Evolutionary conservation across 169 alveolate genomes (phyloP).

Genomic region (Eimeria mitis): DNA sequence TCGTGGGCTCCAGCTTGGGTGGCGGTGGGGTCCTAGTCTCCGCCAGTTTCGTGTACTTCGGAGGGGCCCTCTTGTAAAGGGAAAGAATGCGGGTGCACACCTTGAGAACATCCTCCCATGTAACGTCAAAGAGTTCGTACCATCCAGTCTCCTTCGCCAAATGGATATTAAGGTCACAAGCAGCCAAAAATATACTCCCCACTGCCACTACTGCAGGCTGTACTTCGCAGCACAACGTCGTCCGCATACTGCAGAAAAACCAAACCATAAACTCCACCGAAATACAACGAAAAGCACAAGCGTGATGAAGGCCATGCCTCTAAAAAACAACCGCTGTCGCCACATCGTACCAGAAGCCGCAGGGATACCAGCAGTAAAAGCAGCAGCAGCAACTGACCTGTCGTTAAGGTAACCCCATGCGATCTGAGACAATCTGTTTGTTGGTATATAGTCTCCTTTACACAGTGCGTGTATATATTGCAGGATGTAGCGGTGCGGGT

Average conservation of each 20-base stretch:
- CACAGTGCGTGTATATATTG: slow-evolving; percentile 93
- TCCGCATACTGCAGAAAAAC: slow-evolving; percentile 85
- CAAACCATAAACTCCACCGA: not conserved
- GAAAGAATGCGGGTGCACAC: slow-evolving; percentile 86
- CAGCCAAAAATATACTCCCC: slow-evolving; percentile 87
- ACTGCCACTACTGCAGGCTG: slow-evolving; percentile 89
- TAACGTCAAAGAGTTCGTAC: slow-evolving; percentile 87
- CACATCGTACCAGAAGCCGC: not conserved
- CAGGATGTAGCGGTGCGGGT: slow-evolving; percentile 90
- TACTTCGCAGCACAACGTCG: slow-evolving; percentile 88
- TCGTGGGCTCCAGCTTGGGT: not conserved
- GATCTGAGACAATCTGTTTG: slow-evolving; percentile 89
- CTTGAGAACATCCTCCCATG: slow-evolving; percentile 86
- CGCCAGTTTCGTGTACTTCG: slow-evolving; percentile 71
- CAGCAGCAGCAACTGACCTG: slow-evolving; percentile 85
- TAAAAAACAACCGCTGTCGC: not conserved
- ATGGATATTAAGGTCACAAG: slow-evolving; percentile 86
- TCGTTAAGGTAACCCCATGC: slow-evolving; percentile 96
- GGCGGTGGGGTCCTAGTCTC: slow-evolving; percentile 43
- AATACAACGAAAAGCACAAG: not conserved
- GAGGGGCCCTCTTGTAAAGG: slow-evolving; percentile 81
- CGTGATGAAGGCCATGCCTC: not conserved
- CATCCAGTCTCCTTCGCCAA: slow-evolving; percentile 87
- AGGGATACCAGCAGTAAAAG: slow-evolving; percentile 10
- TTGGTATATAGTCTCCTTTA: slow-evolving; percentile 88